Evolutionary conservation across 805 yeast genomes (phyloP), one percentile per base, ranked within the genome.

Genomic region (Sungouiella blattae): DNA sequence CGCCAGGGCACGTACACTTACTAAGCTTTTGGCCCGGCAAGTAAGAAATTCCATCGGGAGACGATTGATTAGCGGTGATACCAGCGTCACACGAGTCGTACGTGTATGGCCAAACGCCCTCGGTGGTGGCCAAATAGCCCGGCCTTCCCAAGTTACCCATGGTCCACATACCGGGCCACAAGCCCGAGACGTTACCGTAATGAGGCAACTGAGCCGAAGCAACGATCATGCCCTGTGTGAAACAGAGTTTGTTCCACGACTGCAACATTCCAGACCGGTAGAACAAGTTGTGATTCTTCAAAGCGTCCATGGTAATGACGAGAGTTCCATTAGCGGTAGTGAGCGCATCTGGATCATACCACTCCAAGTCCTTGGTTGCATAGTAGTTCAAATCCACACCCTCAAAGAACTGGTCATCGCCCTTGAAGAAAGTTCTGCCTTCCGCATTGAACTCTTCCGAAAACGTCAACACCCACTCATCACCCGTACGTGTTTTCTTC

Each of bases 91-190:
- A 89, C 3, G 77, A 58, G 23, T 83, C 82, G 57, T 89, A 89
- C 2, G 91, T 70, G 53, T 88, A 89, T 4, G 98, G 97, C 98
- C 98, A 89, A 18, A 85, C 82, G 40, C 97, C 97, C 17, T 89
- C 95, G 2, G 96, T 78, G 3, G 91, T 70, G 5, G 95, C 87
- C 65, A 78, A 62, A 55, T 77, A 89, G 8, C 98, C 98, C 0
- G 97, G 94, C 49, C 97, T 77, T 18, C 84, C 98, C 46, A 89
- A 69, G 53, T 89, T 89, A 29, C 97, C 97, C 78, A 89, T 70
- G 4, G 96, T 75, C 97, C 97, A 89, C 39, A 87, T 50, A 70
- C 96, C 98, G 1, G 98, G 97, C 98, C 98, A 89, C 45, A 89
- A 66, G 14, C 98, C 98, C 4, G 83, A 68, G 20, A 81, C 71